phyloP scores from a whole-genome alignment of 129 eudicot species.

The Kitagawia praeruptora region DNA sequence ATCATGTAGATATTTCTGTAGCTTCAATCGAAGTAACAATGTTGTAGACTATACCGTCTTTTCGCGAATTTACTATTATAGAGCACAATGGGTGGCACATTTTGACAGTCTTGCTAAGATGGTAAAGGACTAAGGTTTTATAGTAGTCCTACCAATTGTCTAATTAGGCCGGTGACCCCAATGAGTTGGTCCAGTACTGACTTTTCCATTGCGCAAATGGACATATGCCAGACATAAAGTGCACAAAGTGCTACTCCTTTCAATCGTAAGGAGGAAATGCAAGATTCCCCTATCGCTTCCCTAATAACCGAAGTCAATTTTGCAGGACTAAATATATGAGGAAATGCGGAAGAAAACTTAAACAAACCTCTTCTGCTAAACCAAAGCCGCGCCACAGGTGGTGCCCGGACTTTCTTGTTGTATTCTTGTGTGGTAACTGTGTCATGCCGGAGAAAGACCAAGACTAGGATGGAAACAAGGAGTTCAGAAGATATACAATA shows the following conservation, averaged over 20 bases:
- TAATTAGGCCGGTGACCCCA: constrained; percentile 5
- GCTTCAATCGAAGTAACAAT: background rate
- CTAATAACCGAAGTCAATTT: constrained; percentile 11
- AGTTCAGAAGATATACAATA: constrained; percentile 16
- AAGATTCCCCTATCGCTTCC: constrained; percentile 14
- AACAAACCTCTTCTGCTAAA: constrained; percentile 9
- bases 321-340: background rate
- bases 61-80: background rate
- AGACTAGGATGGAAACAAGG: constrained; percentile 25
- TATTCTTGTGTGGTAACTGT: constrained; percentile 5
- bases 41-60: background rate
- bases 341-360: background rate
- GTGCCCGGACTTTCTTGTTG: background rate
- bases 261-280: constrained; percentile 7
- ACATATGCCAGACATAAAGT: constrained; percentile 9
- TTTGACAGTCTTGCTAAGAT: background rate
- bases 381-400: constrained; percentile 1
- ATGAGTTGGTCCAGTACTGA: constrained; percentile 7
- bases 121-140: background rate
- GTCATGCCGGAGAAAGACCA: constrained; percentile 21
- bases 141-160: background rate
- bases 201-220: constrained; percentile 4
- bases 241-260: background rate
- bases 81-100: background rate
- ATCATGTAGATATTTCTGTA: background rate